Conservation (phyloP, 306 rosid species). For the Malus orientalis region DNA sequence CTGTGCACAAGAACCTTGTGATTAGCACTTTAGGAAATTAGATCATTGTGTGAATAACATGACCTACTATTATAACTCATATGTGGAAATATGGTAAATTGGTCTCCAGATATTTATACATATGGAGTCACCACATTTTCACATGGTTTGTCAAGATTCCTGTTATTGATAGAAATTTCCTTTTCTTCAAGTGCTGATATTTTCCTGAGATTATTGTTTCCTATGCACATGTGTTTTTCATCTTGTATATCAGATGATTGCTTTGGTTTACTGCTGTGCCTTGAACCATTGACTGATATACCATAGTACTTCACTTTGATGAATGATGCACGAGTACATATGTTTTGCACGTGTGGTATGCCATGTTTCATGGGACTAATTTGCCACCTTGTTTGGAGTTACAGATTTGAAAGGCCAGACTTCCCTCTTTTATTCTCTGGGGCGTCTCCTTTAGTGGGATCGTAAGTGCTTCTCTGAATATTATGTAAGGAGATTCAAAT, state of each 20-base stretch:
- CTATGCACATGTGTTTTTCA: neutral
- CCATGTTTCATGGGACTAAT: constrained; percentile 21
- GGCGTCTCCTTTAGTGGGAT: constrained; percentile 67
- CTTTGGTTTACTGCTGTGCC: neutral
- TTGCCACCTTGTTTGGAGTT: constrained; percentile 19
- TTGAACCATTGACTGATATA: neutral
- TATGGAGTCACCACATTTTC: neutral
- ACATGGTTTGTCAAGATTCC: neutral
- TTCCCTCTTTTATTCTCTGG: constrained; percentile 80
- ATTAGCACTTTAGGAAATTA: neutral
- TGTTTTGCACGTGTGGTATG: neutral
- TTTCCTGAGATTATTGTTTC: neutral
- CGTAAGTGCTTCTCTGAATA: constrained; percentile 47
- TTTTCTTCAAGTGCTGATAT: neutral
- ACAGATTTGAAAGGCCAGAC: constrained; percentile 86
- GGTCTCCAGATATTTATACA: neutral
- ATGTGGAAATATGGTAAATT: neutral
- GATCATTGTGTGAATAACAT: neutral
- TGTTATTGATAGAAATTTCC: neutral
- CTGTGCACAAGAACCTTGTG: neutral
- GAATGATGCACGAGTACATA: neutral
- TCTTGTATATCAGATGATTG: neutral
- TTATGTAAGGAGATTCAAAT: neutral
- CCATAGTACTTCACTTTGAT: neutral
- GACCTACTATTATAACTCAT: neutral